These are phyloP conservation scores for Globisporangium orthogonon DNA, from an alignment of 352 stramenopile species.

Conservation along the genomic window DNA sequence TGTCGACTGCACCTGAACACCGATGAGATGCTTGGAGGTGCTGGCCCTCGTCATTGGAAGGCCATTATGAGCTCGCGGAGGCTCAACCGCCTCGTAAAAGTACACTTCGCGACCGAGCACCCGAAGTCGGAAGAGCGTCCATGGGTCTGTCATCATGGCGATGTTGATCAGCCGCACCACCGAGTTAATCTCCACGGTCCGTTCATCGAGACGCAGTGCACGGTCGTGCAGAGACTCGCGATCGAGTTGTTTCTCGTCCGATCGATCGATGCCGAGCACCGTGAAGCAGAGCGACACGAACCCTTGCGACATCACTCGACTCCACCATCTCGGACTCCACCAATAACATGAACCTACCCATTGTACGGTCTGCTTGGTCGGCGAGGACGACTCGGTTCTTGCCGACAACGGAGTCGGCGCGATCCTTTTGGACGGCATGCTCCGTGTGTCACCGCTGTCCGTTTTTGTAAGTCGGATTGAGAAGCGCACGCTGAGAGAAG, in stretches of 20 bases:
- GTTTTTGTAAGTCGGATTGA: not conserved
- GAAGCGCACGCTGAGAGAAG: conserved; percentile 9
- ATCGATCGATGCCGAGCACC: conserved; percentile 4
- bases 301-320: not conserved
- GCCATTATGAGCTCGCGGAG: not conserved
- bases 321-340: not conserved
- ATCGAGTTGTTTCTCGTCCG: conserved; percentile 3
- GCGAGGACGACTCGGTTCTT: not conserved
- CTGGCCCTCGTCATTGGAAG: not conserved
- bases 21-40: not conserved
- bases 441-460: not conserved
- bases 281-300: not conserved
- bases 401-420: not conserved
- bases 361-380: not conserved
- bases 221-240: conserved; percentile 5
- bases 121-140: conserved; percentile 21
- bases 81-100: conserved; percentile 18
- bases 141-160: conserved; percentile 41
- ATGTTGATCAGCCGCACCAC: conserved; percentile 33
- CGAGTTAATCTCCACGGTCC: conserved; percentile 18
- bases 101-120: conserved; percentile 24
- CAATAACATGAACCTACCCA: not conserved
- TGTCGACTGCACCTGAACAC: not conserved
- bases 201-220: conserved; percentile 9
- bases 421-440: not conserved